Evolutionary conservation across 2,329 filamentous ascomycete species (phyloP).

Genomic region (Sarocladium kiliense): DNA sequence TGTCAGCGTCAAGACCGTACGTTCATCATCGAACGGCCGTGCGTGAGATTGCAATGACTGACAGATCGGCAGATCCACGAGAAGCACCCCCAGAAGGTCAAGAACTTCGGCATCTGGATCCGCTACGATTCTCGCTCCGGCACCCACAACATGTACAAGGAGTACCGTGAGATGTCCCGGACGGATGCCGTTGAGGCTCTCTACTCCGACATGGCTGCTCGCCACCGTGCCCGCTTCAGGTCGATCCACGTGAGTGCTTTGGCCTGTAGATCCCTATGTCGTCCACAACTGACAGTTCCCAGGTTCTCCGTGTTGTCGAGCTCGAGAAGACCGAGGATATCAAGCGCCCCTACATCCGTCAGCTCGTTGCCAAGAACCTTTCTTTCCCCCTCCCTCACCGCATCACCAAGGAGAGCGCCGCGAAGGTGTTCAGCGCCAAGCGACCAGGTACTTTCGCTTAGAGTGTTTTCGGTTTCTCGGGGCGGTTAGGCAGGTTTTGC

Average conservation of each 20-base stretch:
- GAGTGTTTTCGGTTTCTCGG: slow-evolving; percentile 47
- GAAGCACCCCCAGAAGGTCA: slow-evolving; percentile 99
- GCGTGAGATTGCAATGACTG: slow-evolving; percentile 7
- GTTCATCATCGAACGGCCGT: slow-evolving; percentile 6
- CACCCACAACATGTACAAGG: slow-evolving; percentile 99
- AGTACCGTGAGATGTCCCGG: slow-evolving; percentile 98
- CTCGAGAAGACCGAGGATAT: slow-evolving; percentile 90
- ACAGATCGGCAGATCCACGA: slow-evolving; percentile 71
- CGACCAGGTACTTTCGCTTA: slow-evolving; percentile 98
- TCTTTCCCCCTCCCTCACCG: slow-evolving; percentile 99
- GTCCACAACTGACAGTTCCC: slow-evolving; percentile 12
- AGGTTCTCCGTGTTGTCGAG: slow-evolving; percentile 99
- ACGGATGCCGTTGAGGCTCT: slow-evolving; percentile 92
- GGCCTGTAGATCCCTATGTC: background rate
- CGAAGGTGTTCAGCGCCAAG: slow-evolving; percentile 89
- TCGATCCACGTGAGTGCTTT: slow-evolving; percentile 83
- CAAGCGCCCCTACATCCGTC: slow-evolving; percentile 99
- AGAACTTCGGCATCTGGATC: slow-evolving; percentile 99
- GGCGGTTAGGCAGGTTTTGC: slow-evolving; percentile 49
- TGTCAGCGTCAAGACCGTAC: slow-evolving; percentile 90
- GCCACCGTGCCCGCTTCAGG: slow-evolving; percentile 94
- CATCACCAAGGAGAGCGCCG: slow-evolving; percentile 72
- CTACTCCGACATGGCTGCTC: slow-evolving; percentile 99
- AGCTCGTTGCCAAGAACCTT: slow-evolving; percentile 91
- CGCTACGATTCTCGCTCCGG: slow-evolving; percentile 99